Percentiles rank a stretch among this genome's conserved stretches.
These are phyloP conservation scores for Hippophae rhamnoides DNA, from an alignment of 306 rosid species.

Conservation along the genomic window DNA sequence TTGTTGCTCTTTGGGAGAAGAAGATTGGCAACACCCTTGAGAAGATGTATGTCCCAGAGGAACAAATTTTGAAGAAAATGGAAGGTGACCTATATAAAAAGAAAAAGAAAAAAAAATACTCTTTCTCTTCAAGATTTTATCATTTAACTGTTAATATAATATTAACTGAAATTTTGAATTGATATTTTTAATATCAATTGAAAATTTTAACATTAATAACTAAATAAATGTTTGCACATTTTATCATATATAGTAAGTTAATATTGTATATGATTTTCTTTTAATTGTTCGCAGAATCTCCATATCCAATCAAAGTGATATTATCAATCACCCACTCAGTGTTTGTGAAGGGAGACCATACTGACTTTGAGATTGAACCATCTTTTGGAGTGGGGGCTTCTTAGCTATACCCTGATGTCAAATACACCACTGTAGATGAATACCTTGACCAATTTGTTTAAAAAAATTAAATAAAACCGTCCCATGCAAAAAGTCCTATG, in stretches of 20 bases:
- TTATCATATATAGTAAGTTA: background rate
- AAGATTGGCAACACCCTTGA: slow-evolving; percentile 27
- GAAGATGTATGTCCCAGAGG: slow-evolving; percentile 21
- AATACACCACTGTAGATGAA: slow-evolving; percentile 74
- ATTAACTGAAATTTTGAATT: too few species aligned
- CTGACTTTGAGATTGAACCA: slow-evolving; percentile 66
- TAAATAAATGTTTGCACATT: too few species aligned
- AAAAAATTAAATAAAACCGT: too few species aligned
- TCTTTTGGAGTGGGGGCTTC: slow-evolving; percentile 86
- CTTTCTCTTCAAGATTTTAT: too few species aligned
- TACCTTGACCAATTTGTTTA: slow-evolving; percentile 60
- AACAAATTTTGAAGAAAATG: slow-evolving; percentile 32
- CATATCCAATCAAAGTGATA: slow-evolving; percentile 55
- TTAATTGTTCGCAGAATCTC: slow-evolving; percentile 44
- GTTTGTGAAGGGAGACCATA: slow-evolving; percentile 76
- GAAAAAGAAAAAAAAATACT: too few species aligned
- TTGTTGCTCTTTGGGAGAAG: slow-evolving; percentile 32
- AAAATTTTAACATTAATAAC: too few species aligned
- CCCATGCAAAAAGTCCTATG: too few species aligned
- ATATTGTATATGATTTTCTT: background rate
- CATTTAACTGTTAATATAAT: too few species aligned
- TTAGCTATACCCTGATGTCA: slow-evolving; percentile 68
- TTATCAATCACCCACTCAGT: slow-evolving; percentile 55
- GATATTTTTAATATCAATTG: too few species aligned
- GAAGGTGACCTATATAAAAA: slow-evolving; percentile 9